phyloP scores from a whole-genome alignment of 2,329 filamentous ascomycete species.

The Pezicula neosporulosa region DNA sequence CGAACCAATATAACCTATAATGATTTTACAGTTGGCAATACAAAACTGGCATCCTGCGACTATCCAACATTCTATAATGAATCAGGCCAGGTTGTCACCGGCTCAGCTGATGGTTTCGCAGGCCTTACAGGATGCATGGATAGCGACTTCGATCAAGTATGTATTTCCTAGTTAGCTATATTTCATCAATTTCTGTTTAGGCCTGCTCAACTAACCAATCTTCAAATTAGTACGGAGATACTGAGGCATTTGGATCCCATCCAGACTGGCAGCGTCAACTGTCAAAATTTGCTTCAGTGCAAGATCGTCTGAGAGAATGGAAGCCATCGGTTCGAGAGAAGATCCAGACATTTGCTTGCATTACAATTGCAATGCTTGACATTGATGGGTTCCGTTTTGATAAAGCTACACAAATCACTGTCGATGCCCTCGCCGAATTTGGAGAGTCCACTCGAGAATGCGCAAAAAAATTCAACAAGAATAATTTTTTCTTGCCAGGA shows the following conservation, averaged over 20 bases:
- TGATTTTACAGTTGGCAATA: background rate
- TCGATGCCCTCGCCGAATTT: conserved; percentile 57
- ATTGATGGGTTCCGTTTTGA: conserved; percentile 66
- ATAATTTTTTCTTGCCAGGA: conserved; percentile 62
- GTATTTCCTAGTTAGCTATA: background rate
- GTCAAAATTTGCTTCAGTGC: conserved; percentile 61
- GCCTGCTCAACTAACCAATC: background rate
- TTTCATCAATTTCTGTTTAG: background rate
- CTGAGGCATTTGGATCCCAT: conserved; percentile 60
- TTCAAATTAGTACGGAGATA: conserved; percentile 50
- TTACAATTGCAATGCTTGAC: conserved; percentile 59
- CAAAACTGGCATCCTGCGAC: conserved; percentile 47
- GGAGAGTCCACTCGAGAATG: conserved; percentile 54
- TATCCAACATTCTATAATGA: conserved; percentile 63
- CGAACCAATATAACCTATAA: background rate
- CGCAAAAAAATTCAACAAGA: conserved; percentile 51
- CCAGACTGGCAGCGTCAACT: conserved; percentile 61
- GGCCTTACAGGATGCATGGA: conserved; percentile 53
- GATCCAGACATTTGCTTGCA: conserved; percentile 59
- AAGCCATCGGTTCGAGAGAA: conserved; percentile 52
- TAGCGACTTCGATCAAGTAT: conserved; percentile 55
- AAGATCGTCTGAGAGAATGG: conserved; percentile 64
- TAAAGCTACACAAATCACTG: conserved; percentile 61
- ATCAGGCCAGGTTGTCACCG: conserved; percentile 42
- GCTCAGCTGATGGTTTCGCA: conserved; percentile 37